phyloP scores from a whole-genome alignment of 257 asterid genomes.

The Galeopsis tetrahit region DNA sequence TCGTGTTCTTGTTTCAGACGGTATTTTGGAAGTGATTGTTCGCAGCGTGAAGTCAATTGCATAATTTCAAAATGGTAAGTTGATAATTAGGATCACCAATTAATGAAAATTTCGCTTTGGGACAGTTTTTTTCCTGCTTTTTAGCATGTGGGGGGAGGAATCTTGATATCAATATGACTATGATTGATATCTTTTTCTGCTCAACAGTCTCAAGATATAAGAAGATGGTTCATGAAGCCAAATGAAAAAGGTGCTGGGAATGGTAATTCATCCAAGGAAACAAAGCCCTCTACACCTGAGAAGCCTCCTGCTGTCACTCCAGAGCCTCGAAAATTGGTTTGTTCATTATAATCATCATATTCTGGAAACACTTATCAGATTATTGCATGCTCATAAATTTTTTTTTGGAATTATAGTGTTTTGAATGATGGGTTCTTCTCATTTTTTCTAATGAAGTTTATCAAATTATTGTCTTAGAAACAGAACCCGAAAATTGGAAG shows the following conservation, averaged over 20 bases:
- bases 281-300: conserved; percentile 52
- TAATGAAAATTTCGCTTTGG: background rate
- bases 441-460: background rate
- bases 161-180: background rate
- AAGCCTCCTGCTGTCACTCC: conserved; percentile 53
- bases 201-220: conserved; percentile 80
- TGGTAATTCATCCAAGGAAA: conserved; percentile 49
- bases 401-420: background rate
- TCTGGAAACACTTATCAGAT: conserved; percentile 16
- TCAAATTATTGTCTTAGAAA: conserved; percentile 12
- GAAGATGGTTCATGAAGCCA: conserved; percentile 91
- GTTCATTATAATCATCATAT: background rate
- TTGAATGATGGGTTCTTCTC: background rate
- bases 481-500: conserved; percentile 2
- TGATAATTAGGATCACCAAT: conserved; percentile 6
- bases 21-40: conserved; percentile 22
- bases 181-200: conserved; percentile 15
- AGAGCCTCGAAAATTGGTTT: conserved; percentile 52
- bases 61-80: conserved; percentile 43
- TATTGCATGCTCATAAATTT: conserved; percentile 27
- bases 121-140: background rate
- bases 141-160: background rate
- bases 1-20: conserved; percentile 38
- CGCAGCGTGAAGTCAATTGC: conserved; percentile 27
- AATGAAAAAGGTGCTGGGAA: conserved; percentile 64